Percentiles rank a stretch among this genome's conserved stretches.
Evolutionary conservation across 768 basidiomycete species (phyloP).

Genomic region (Dendrothele bispora): DNA sequence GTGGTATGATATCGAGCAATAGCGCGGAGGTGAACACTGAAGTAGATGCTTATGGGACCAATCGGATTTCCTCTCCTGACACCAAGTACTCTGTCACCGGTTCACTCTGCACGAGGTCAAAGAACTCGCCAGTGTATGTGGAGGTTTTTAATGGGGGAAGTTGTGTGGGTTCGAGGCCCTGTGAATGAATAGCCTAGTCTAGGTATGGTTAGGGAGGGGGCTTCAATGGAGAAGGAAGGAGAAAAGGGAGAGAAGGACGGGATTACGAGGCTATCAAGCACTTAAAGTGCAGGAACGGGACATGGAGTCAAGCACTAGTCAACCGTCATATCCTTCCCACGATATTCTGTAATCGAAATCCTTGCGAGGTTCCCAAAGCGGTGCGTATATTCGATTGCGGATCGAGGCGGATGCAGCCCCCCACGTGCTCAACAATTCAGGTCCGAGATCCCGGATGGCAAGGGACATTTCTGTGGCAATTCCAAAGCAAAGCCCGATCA

Average conservation of each 20-base stretch:
- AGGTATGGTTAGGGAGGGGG: neutral
- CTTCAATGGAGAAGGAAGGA: neutral
- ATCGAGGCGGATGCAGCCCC: neutral
- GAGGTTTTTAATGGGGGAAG: neutral
- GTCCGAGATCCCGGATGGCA: neutral
- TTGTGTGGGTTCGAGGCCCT: constrained; percentile 1
- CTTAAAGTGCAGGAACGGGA: too few relatives aligned
- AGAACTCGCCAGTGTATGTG: neutral
- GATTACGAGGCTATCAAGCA: too few relatives aligned
- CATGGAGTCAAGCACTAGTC: neutral
- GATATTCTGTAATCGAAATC: neutral
- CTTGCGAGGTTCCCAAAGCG: neutral
- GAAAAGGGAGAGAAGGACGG: too few relatives aligned
- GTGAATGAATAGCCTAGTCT: neutral
- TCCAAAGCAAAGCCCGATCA: neutral
- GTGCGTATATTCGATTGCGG: neutral
- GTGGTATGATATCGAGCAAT: neutral
- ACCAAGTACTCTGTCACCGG: neutral
- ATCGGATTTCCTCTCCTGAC: neutral
- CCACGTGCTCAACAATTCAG: neutral
- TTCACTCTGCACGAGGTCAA: neutral
- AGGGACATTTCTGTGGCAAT: neutral
- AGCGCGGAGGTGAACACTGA: neutral
- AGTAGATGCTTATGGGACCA: neutral
- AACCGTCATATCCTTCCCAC: neutral